Conservation (phyloP, 768 basidiomycete genomes). For the Panellus pusillus region DNA sequence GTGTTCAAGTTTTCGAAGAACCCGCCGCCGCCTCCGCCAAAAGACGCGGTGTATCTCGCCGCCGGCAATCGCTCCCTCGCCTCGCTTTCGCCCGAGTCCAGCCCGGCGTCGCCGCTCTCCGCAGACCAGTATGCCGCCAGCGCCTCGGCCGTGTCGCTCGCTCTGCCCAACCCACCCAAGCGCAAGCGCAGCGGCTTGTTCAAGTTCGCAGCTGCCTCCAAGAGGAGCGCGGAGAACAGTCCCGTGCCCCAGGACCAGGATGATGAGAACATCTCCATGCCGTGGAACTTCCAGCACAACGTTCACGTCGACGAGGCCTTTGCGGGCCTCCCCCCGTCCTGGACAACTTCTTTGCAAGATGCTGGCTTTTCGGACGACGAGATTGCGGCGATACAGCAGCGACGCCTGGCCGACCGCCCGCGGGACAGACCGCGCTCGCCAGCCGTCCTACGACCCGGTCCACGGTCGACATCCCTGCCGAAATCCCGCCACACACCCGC, state of each 20-base stretch:
- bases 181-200: constrained; percentile 35
- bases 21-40: constrained; percentile 53
- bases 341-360: constrained; percentile 59
- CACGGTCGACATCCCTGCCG: constrained; percentile 16
- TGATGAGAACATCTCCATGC: constrained; percentile 64
- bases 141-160: constrained; percentile 34
- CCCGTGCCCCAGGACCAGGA: constrained; percentile 26
- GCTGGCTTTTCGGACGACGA: constrained; percentile 71
- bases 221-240: constrained; percentile 26
- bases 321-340: constrained; percentile 70
- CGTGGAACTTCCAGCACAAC: constrained; percentile 83
- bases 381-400: constrained; percentile 54
- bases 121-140: constrained; percentile 34
- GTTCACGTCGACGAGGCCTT: constrained; percentile 78
- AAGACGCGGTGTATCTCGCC: constrained; percentile 54
- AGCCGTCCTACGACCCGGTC: constrained; percentile 9
- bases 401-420: constrained; percentile 30
- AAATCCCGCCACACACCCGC: constrained; percentile 18
- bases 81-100: constrained; percentile 47
- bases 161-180: constrained; percentile 31
- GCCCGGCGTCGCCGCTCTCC: constrained; percentile 42
- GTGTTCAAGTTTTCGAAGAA: constrained; percentile 21
- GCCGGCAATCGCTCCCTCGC: constrained; percentile 43
- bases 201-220: constrained; percentile 40
- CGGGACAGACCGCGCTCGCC: constrained; percentile 7